Evolutionary conservation across 495 filamentous ascomycete species (phyloP).

Genomic region (Penicillium longicatenatum): DNA sequence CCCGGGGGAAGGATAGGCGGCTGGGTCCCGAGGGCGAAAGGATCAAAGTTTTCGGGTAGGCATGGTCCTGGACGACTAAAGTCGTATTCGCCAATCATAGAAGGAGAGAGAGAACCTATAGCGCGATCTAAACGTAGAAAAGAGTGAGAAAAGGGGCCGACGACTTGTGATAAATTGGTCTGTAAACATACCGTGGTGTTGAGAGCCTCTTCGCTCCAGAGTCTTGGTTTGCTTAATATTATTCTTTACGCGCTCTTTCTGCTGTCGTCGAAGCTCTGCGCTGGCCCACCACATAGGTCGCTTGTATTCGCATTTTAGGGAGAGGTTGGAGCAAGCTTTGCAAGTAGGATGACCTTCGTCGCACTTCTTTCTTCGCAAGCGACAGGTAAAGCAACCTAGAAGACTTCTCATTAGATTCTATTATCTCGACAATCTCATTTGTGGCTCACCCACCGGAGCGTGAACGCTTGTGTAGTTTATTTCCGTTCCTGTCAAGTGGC

Average conservation of each 20-base stretch:
- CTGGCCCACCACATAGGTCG: slow-evolving; percentile 96
- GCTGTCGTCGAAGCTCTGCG: slow-evolving; percentile 75
- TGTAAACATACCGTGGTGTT: background rate
- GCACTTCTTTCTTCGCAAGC: slow-evolving; percentile 95
- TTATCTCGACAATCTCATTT: background rate
- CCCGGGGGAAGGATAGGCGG: background rate
- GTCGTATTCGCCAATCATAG: slow-evolving; percentile 62
- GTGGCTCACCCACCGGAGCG: slow-evolving; percentile 72
- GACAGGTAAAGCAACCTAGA: slow-evolving; percentile 95
- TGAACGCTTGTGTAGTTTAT: slow-evolving; percentile 83
- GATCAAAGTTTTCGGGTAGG: slow-evolving; percentile 19
- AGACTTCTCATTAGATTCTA: background rate
- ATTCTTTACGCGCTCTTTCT: slow-evolving; percentile 95
- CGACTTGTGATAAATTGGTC: background rate
- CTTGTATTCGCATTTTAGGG: slow-evolving; percentile 91
- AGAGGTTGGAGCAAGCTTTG: slow-evolving; percentile 85
- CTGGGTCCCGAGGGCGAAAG: background rate
- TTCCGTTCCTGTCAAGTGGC: slow-evolving; percentile 47
- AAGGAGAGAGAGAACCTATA: slow-evolving; percentile 26
- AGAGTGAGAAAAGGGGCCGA: background rate
- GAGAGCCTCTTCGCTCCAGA: slow-evolving; percentile 67
- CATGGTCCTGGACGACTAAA: slow-evolving; percentile 60
- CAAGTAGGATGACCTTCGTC: slow-evolving; percentile 88
- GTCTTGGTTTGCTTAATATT: slow-evolving; percentile 97
- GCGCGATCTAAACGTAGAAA: background rate